phyloP scores from a whole-genome alignment of 2,329 filamentous ascomycete genomes.

The Fusarium redolens region DNA sequence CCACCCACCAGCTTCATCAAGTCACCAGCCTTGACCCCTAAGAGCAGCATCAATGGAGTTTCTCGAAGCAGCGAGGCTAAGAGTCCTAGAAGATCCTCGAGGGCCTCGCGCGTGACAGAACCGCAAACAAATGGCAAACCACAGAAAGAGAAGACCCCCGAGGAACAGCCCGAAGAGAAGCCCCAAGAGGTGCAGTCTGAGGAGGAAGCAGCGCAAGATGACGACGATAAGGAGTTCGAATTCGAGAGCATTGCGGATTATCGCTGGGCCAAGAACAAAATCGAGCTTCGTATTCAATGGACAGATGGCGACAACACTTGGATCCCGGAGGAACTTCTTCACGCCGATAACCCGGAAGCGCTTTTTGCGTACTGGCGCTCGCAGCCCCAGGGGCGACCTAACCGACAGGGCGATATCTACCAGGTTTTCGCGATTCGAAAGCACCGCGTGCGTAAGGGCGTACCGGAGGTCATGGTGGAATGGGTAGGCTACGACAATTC shows the following conservation, averaged over 20 bases:
- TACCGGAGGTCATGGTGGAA: constrained; percentile 48
- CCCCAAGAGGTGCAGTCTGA: background rate
- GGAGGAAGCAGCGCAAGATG: background rate
- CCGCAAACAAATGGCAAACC: background rate
- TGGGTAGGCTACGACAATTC: constrained; percentile 50
- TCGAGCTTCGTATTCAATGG: constrained; percentile 51
- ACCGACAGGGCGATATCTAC: constrained; percentile 40
- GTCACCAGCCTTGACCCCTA: background rate
- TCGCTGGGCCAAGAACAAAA: constrained; percentile 46
- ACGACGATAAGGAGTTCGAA: background rate
- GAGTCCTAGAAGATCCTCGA: background rate
- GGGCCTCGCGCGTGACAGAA: background rate
- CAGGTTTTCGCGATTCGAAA: constrained; percentile 50
- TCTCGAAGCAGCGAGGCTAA: background rate
- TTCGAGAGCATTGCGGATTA: constrained; percentile 40
- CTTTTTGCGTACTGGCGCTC: constrained; percentile 50
- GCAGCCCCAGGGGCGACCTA: constrained; percentile 46
- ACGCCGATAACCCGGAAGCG: constrained; percentile 47
- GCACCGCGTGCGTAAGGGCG: constrained; percentile 45
- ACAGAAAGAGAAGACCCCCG: background rate
- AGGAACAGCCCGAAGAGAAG: background rate
- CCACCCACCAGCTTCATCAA: background rate
- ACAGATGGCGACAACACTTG: constrained; percentile 46
- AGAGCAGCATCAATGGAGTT: background rate
- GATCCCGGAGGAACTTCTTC: constrained; percentile 50